Percentiles rank a stretch among this genome's conserved stretches.
Conservation (phyloP, 2,329 filamentous ascomycete genomes). For the Beauveria rudraprayagi region DNA sequence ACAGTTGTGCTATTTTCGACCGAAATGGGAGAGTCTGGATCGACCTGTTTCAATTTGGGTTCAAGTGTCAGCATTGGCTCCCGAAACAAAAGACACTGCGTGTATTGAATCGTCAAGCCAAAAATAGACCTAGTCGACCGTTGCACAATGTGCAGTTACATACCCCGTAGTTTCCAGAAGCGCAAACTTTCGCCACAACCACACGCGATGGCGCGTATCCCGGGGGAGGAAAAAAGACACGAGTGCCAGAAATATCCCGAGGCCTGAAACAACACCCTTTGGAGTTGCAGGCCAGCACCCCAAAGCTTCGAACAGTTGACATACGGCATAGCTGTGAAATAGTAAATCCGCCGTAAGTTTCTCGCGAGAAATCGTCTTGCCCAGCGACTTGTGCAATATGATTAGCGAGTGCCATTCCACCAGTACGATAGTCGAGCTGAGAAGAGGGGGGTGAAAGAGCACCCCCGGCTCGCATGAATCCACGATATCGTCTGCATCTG, state of each 20-base stretch:
- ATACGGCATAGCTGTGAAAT: slow-evolving; percentile 58
- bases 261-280: slow-evolving; percentile 60
- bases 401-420: slow-evolving; percentile 73
- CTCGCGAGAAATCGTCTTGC: slow-evolving; percentile 47
- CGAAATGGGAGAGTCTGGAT: slow-evolving; percentile 72
- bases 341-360: slow-evolving; percentile 46
- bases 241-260: slow-evolving; percentile 70
- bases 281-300: slow-evolving; percentile 63
- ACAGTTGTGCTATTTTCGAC: slow-evolving; percentile 65
- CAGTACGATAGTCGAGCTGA: slow-evolving; percentile 64
- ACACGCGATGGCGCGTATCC: slow-evolving; percentile 64
- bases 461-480: slow-evolving; percentile 62
- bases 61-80: background rate
- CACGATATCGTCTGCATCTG: slow-evolving; percentile 59
- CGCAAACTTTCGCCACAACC: slow-evolving; percentile 73
- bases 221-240: slow-evolving; percentile 72
- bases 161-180: slow-evolving; percentile 72
- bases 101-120: background rate
- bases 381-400: slow-evolving; percentile 74
- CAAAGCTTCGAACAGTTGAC: slow-evolving; percentile 72
- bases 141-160: slow-evolving; percentile 23
- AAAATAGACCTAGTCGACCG: background rate
- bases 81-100: no score
- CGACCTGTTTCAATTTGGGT: slow-evolving; percentile 50
- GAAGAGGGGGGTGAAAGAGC: slow-evolving; percentile 64